phyloP scores from a whole-genome alignment of 257 asterid species.

The Jacaranda copaia region DNA sequence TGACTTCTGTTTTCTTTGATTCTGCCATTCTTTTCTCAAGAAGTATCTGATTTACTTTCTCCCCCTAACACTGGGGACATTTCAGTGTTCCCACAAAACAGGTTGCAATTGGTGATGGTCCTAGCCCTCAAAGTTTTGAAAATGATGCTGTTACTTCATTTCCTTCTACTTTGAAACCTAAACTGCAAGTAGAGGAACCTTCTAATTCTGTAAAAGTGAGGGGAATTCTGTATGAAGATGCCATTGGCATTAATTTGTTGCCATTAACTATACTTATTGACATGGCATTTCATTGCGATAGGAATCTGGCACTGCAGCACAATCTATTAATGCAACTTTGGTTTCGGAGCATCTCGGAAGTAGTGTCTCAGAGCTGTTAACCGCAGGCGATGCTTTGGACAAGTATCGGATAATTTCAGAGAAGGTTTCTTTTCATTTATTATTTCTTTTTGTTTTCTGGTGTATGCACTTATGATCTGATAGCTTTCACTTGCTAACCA shows the following conservation, averaged over 20 bases:
- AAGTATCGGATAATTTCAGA: constrained; percentile 86
- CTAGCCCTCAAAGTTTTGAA: constrained; percentile 53
- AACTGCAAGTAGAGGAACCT: constrained; percentile 62
- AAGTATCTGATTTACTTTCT: neutral
- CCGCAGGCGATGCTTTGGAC: constrained; percentile 91
- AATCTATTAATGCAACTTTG: constrained; percentile 58
- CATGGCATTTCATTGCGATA: constrained; percentile 35
- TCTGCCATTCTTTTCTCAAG: neutral
- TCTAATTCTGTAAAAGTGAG: constrained; percentile 68
- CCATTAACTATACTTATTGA: constrained; percentile 7
- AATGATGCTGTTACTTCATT: constrained; percentile 56
- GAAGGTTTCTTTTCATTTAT: constrained; percentile 58
- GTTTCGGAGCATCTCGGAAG: constrained; percentile 71
- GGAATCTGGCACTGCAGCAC: constrained; percentile 68
- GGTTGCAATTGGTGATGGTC: constrained; percentile 60
- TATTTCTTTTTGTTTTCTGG: constrained; percentile 8
- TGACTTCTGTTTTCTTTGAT: constrained; percentile 18
- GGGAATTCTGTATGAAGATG: constrained; percentile 25
- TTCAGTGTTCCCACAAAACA: constrained; percentile 66
- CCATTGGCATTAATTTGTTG: neutral
- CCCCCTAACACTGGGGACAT: constrained; percentile 25
- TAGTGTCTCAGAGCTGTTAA: constrained; percentile 63
- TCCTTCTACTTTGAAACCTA: constrained; percentile 60
- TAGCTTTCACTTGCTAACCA: neutral
- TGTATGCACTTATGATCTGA: neutral